phyloP scores from a whole-genome alignment of 2,329 filamentous ascomycete genomes.

The Lecanicillium sp. region DNA sequence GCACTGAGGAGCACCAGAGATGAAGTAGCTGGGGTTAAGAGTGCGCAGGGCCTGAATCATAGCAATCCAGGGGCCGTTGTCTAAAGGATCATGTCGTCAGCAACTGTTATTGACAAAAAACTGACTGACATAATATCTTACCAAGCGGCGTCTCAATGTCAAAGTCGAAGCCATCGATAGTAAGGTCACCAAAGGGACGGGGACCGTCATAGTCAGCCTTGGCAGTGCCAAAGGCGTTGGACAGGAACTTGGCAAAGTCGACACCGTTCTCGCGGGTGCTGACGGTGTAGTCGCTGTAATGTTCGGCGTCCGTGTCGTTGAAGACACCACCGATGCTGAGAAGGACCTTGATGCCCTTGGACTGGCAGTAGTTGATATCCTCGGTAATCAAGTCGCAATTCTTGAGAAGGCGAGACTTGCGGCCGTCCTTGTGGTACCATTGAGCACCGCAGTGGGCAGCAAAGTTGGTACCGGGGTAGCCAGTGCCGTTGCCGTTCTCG shows the following conservation, averaged over 20 bases:
- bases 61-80: slow-evolving; percentile 26
- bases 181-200: slow-evolving; percentile 29
- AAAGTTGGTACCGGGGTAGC: slow-evolving; percentile 31
- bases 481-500: slow-evolving; percentile 22
- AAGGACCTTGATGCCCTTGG: slow-evolving; percentile 32
- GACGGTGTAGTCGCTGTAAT: slow-evolving; percentile 28
- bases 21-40: slow-evolving; percentile 22
- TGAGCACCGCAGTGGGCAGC: slow-evolving; percentile 27
- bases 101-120: background rate
- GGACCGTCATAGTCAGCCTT: slow-evolving; percentile 21
- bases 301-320: slow-evolving; percentile 7
- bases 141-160: slow-evolving; percentile 28
- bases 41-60: slow-evolving; percentile 28
- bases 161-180: slow-evolving; percentile 34
- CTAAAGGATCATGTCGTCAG: slow-evolving; percentile 12
- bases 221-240: slow-evolving; percentile 29
- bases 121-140: slow-evolving; percentile 18
- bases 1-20: slow-evolving; percentile 39
- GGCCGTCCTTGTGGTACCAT: slow-evolving; percentile 15
- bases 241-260: slow-evolving; percentile 29
- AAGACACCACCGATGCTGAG: slow-evolving; percentile 31
- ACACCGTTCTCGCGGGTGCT: slow-evolving; percentile 20
- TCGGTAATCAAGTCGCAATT: slow-evolving; percentile 27
- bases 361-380: slow-evolving; percentile 33
- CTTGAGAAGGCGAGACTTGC: slow-evolving; percentile 21